Evolutionary conservation across 768 basidiomycete genomes (phyloP), one percentile per base, ranked within the genome.

Genomic region (Tricholoma matsutake): DNA sequence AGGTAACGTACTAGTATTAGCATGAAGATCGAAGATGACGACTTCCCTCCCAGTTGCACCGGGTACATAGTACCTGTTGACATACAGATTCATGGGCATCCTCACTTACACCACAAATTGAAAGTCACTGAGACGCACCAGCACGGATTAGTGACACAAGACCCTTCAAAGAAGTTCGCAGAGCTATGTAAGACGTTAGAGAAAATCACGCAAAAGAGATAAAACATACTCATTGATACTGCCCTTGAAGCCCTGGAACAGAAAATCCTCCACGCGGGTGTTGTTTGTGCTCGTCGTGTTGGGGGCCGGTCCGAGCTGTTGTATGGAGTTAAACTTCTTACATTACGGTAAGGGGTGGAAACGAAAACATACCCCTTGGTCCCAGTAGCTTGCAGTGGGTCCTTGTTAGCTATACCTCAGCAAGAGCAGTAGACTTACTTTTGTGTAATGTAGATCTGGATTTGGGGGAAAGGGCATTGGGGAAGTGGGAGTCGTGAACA

Each of bases 381-480:
- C 84, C 83, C 82, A 85, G 64, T 87, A 88, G 71, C 85, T 87
- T 43, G 34, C n/a, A 7, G 14, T 41, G 2, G 39, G 28, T 41
- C 9, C 1, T 10, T 20, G 22, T 60, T n/a, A 58, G 32, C 25
- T 18, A 20, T n/a, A n/a, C n/a, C n/a, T n/a, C n/a, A n/a, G n/a
- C n/a, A n/a, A n/a, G n/a, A n/a, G n/a, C n/a, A n/a, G n/a, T n/a
- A n/a, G n/a, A 65, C 77, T 60, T 68, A 85, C 84, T 86, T 87
- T 68, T 86, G 86, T 1, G 85, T 86, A 13, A 85, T 72, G 63
- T 82, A 85, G 32, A 86, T 86, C 84, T 86, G 49, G 3, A n/a
- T 20, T 0, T 9, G 34, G 22, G 37, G 31, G 28, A 55, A 22
- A 22, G 54, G 47, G 16, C n/a, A 14, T 29, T 7, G 4, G 56